Evolutionary conservation across 192 early-diverging fungal species (phyloP).

Genomic region (Funneliformis geosporum): DNA sequence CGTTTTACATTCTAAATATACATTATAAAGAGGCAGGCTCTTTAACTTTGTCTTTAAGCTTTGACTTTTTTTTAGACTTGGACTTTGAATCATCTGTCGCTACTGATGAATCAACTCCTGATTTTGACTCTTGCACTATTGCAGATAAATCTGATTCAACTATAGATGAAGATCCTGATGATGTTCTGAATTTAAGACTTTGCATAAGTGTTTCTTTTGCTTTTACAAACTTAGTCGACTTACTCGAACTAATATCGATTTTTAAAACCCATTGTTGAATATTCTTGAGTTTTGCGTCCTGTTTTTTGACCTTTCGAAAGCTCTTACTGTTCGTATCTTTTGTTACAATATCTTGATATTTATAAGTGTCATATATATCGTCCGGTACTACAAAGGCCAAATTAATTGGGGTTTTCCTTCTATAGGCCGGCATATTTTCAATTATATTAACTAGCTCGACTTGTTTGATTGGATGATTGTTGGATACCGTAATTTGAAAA

Average conservation of each 20-base stretch:
- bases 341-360: neutral
- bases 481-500: constrained; percentile 1
- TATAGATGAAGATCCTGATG: too few relatives aligned
- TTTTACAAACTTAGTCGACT: too few relatives aligned
- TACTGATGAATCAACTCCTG: too few relatives aligned
- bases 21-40: too few relatives aligned
- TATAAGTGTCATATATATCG: neutral
- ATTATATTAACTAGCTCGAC: neutral
- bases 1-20: too few relatives aligned
- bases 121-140: too few relatives aligned
- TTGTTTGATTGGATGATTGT: constrained; percentile 6
- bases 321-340: neutral
- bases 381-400: neutral
- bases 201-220: too few relatives aligned
- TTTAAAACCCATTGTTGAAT: neutral
- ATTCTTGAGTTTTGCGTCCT: neutral
- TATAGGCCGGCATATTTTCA: neutral
- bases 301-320: neutral
- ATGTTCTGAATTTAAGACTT: too few relatives aligned
- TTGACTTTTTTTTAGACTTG: too few relatives aligned
- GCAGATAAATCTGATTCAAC: too few relatives aligned
- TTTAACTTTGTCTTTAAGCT: too few relatives aligned
- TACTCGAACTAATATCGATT: neutral
- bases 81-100: too few relatives aligned
- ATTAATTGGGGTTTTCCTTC: neutral